Evolutionary conservation across 1,139 yeast species (phyloP).

Genomic region (Debaryomycetaceae sp.): DNA sequence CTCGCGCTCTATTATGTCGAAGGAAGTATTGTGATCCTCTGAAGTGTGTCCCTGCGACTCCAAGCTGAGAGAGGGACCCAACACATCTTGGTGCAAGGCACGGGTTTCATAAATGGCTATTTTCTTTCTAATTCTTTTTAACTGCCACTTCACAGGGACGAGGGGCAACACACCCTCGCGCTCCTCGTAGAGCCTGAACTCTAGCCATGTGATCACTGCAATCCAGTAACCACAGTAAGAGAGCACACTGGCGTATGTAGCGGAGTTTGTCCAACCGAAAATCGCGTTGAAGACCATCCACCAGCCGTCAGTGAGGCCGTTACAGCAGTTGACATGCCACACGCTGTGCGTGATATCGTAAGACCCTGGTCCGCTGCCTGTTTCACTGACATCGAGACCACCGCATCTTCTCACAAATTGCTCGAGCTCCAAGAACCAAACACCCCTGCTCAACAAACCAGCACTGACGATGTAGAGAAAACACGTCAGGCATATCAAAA

Average conservation of each 20-base stretch:
- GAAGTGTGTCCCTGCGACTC: conserved; percentile 7
- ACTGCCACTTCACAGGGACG: conserved; percentile 60
- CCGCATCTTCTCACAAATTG: conserved; percentile 60
- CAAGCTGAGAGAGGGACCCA: neutral
- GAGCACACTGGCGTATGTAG: conserved; percentile 87
- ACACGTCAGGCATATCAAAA: conserved; percentile 39
- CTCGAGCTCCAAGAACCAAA: conserved; percentile 85
- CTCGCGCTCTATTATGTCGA: conserved; percentile 7
- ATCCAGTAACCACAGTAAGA: conserved; percentile 79
- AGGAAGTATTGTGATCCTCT: conserved; percentile 8
- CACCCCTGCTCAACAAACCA: conserved; percentile 56
- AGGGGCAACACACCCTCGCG: conserved; percentile 57
- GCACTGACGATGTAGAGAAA: conserved; percentile 44
- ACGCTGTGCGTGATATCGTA: conserved; percentile 75
- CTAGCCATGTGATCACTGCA: conserved; percentile 51
- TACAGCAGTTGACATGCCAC: conserved; percentile 98
- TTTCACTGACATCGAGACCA: conserved; percentile 86
- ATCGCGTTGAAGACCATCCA: conserved; percentile 93
- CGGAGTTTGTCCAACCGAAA: conserved; percentile 94
- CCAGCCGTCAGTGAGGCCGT: conserved; percentile 84
- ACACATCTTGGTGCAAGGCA: conserved; percentile 4
- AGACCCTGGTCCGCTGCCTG: conserved; percentile 92
- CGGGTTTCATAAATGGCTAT: conserved; percentile 20
- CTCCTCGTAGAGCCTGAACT: conserved; percentile 56
- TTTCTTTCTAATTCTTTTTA: conserved; percentile 52